phyloP scores from a whole-genome alignment of 176 grass and related monocot genomes.

The Zea luxurians region DNA sequence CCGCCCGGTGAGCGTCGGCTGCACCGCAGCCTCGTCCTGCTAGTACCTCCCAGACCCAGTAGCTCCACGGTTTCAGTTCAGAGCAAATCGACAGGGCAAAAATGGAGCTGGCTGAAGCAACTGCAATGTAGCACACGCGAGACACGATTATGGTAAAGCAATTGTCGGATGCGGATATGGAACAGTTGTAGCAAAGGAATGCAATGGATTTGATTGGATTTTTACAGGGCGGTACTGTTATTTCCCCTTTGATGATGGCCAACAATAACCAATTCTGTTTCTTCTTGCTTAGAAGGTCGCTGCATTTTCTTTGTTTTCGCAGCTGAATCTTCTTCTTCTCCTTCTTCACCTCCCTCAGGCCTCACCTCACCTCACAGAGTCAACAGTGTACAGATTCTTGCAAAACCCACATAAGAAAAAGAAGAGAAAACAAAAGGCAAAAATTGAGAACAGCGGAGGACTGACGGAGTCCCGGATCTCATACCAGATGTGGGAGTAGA shows the following conservation, averaged over 20 bases:
- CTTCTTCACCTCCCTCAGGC: neutral
- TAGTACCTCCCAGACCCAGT: neutral
- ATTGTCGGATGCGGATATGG: neutral
- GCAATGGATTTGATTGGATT: constrained; percentile 7
- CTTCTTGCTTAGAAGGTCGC: neutral
- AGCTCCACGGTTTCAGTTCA: neutral
- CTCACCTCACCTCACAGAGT: no score
- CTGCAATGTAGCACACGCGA: neutral
- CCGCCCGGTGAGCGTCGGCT: constrained; percentile 33
- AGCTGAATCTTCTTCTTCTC: constrained; percentile 36
- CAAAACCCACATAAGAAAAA: neutral
- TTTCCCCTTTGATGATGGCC: constrained; percentile 12
- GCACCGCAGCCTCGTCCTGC: neutral
- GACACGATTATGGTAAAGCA: neutral
- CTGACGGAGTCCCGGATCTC: constrained; percentile 34
- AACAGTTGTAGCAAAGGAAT: no score
- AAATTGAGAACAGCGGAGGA: constrained; percentile 39
- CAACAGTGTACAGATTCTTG: constrained; percentile 30
- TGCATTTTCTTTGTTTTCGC: constrained; percentile 36
- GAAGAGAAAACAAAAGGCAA: constrained; percentile 6
- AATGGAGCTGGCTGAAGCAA: neutral
- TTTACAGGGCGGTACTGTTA: constrained; percentile 43
- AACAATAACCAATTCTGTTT: constrained; percentile 8
- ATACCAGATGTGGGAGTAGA: constrained; percentile 37
- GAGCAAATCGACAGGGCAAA: neutral